Evolutionary conservation across 1,284 basidiomycete species (phyloP), one percentile per base, ranked within the genome.

Genomic region (Marasmius fiardii): DNA sequence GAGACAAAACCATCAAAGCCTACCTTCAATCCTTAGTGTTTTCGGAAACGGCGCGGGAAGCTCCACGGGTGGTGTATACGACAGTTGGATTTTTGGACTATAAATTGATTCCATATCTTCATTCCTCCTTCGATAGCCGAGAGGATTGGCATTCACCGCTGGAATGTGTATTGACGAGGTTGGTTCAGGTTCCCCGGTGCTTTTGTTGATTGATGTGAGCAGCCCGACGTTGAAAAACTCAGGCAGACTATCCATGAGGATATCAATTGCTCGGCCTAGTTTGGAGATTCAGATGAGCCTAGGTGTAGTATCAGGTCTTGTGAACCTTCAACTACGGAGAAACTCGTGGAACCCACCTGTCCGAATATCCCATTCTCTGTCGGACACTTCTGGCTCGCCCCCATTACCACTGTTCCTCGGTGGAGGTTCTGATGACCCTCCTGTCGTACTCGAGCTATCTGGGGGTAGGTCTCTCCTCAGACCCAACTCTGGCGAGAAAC

Each of bases 151-250:
- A 54, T 65, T 65, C 24, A 65, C 56, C 11, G 65, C 53, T 33
- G 63, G 65, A 11, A 64, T 61, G 34, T 58, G 54, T 28, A 62
- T 56, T 5, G 66, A 65, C 7, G 64, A 50, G 6, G 51, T 52
- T 12, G 65, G 55, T 33, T 64, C 64, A 7, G 75, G 72, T 4
- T 61, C 56, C 5, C 75, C 75, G 4, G 74, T 75, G 4, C 64
- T 56, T 50, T 73, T 75, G 64, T 85, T 80, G 16, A 85, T 67
- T 5, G 74, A 77, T 8, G 82, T 79, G 16, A 88, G 72, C 3
- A 92, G 79, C 0, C 89, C 90, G 4, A 74, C 74, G 12, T 74
- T 66, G 65, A 92, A 92, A 69, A 91, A 91, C n/a, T 77, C 74
- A 0, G 87, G 87, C 2, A 91, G 75, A 0, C 89, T 90, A 58